Percentiles rank a stretch among this genome's conserved stretches.
phyloP scores from a whole-genome alignment of 257 asterid species.

The Ophiorrhiza pumila region DNA sequence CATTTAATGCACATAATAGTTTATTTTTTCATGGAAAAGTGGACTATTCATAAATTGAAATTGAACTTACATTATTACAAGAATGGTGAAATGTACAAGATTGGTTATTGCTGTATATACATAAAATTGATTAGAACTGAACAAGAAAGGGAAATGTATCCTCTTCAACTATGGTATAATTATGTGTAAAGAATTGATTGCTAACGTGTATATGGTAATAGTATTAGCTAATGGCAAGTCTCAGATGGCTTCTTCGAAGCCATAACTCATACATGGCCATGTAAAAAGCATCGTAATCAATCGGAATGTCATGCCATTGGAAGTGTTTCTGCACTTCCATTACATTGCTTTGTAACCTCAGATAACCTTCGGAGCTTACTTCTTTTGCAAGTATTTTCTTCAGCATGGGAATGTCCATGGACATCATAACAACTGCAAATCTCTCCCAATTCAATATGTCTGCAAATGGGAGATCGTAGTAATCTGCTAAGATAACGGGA shows the following conservation, averaged over 20 bases:
- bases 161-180: not conserved
- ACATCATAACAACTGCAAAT: conserved; percentile 55
- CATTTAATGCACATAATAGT: too few relatives aligned
- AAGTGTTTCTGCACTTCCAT: conserved; percentile 64
- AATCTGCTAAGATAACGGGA: conserved; percentile 75
- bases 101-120: not conserved
- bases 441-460: conserved; percentile 69
- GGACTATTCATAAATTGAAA: too few relatives aligned
- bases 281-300: conserved; percentile 68
- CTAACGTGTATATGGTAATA: too few relatives aligned
- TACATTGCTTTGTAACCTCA: conserved; percentile 60
- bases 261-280: conserved; percentile 87
- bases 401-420: conserved; percentile 51
- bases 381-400: conserved; percentile 45
- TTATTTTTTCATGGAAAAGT: too few relatives aligned
- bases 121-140: not conserved
- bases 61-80: too few relatives aligned
- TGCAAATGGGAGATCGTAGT: conserved; percentile 77
- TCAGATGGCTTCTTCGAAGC: conserved; percentile 65
- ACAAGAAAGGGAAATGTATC: not conserved
- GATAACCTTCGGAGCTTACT: conserved; percentile 29
- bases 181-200: too few relatives aligned
- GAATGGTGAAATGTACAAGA: not conserved
- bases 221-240: not conserved
- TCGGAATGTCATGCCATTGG: conserved; percentile 51